Conservation (phyloP, 2,329 filamentous ascomycete species). For the Fusarium anthophilum region DNA sequence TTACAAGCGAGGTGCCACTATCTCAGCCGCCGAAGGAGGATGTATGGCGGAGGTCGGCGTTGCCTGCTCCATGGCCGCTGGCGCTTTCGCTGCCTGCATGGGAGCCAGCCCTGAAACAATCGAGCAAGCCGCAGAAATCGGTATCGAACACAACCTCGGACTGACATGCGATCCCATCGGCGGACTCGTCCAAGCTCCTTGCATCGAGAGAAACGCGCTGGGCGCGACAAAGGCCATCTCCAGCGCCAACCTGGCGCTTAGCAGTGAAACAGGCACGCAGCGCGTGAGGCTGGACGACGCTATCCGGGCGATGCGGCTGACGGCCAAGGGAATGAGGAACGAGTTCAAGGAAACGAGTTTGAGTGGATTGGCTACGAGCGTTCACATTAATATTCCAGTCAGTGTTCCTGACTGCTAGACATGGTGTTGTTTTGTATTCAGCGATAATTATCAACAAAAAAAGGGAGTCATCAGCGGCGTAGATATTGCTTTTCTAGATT, state of each 20-base stretch:
- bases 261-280: slow-evolving; percentile 56
- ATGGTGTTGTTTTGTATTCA: background rate
- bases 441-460: slow-evolving; percentile 15
- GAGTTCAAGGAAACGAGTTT: slow-evolving; percentile 64
- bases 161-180: slow-evolving; percentile 62
- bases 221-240: slow-evolving; percentile 62
- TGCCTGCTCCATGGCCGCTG: slow-evolving; percentile 62
- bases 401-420: slow-evolving; percentile 60
- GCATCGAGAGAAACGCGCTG: slow-evolving; percentile 61
- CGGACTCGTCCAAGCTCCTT: slow-evolving; percentile 60
- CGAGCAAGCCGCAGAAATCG: slow-evolving; percentile 62
- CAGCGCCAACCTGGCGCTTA: slow-evolving; percentile 59
- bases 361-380: slow-evolving; percentile 60
- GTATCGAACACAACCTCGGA: slow-evolving; percentile 62
- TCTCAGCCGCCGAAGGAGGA: slow-evolving; percentile 61
- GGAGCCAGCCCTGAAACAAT: slow-evolving; percentile 60
- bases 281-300: slow-evolving; percentile 61
- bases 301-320: slow-evolving; percentile 60
- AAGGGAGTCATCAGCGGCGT: slow-evolving; percentile 1
- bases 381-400: slow-evolving; percentile 60
- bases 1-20: slow-evolving; percentile 62
- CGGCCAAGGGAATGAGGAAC: slow-evolving; percentile 61
- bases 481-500: slow-evolving; percentile 5
- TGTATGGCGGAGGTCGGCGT: slow-evolving; percentile 65
- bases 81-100: slow-evolving; percentile 61